Base-by-base conservation (phyloP, 1,284 basidiomycete genomes). In the Papiliotrema laurentii region DNA sequence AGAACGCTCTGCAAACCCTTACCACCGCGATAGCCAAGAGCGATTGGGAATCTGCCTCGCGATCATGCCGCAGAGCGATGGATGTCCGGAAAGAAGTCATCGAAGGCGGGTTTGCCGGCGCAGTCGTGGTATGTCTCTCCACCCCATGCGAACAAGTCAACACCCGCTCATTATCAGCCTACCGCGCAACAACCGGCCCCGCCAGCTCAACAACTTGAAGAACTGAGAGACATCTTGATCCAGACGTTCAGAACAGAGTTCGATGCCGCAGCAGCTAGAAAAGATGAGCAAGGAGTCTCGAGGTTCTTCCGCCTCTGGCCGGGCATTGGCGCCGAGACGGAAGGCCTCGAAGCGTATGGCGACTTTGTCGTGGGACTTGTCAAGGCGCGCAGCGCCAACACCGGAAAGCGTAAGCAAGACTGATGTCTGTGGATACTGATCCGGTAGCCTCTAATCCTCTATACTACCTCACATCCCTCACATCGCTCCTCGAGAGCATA, bases 261-360 rank as follows among this genome's bases (percentile, higher is more conserved):
- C 64, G 79, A 84, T 53, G 88, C 89, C 3, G 88, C 89, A 1
- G 80, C 79, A 7, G 80, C 81, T 5, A 81, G 86, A 38, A 68
- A 66, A 43, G 90, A 93, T 73, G 86, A 90, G 42, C 84, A 84
- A 21, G 85, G 86, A 14, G 96, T 91, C 2, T 93, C 85, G 57
- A 83, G 93, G 5, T 98, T 90, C 75, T 97, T 98, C 79, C 92
- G 96, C 67, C 79, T 98, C 2, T 97, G 98, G 73, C 94, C 96
- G 2, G 84, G 85, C 1, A 89, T 98, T 44, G 90, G 91, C 4
- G 78, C 78, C 43, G 76, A 79, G 48, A 77, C 80, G n/a, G 89
- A 94, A 69, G 96, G 96, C 0, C 78, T 99, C n/a, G 83, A 88
- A 54, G 88, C 86, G 1, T 99, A 99, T 74, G 87, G 90, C 0